Evolutionary conservation across 345 rosid genomes (phyloP).

Genomic region (Salix viminalis): DNA sequence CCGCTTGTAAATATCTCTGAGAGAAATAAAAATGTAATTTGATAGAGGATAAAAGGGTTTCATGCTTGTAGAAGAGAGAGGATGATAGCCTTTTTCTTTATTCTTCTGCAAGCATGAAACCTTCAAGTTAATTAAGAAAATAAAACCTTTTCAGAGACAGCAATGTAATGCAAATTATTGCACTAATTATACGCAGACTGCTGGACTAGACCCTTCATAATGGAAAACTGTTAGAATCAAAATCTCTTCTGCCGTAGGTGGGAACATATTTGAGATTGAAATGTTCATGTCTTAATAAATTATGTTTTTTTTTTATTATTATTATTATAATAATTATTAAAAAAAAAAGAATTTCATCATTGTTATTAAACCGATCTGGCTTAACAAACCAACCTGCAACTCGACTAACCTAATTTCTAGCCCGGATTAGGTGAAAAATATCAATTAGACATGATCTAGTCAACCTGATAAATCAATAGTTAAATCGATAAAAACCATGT

Average conservation of each 20-base stretch:
- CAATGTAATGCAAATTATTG: conserved; percentile 12
- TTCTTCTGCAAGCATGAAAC: conserved; percentile 1
- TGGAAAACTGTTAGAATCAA: too few relatives aligned
- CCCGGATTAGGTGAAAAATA: too few relatives aligned
- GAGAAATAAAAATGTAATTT: background rate
- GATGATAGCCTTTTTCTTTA: background rate
- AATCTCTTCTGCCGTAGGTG: too few relatives aligned
- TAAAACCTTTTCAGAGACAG: conserved; percentile 13
- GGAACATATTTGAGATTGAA: background rate
- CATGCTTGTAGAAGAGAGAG: background rate
- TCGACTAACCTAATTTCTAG: too few relatives aligned
- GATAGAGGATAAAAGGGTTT: background rate
- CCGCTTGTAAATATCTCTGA: background rate
- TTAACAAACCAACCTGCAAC: too few relatives aligned
- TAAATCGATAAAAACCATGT: too few relatives aligned
- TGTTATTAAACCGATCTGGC: too few relatives aligned
- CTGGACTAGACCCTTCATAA: background rate
- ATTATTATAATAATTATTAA: too few relatives aligned
- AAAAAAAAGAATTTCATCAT: too few relatives aligned
- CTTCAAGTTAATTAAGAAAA: background rate
- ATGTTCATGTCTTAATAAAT: background rate
- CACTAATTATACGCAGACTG: background rate
- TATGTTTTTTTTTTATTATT: too few relatives aligned
- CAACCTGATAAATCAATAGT: too few relatives aligned
- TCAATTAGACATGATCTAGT: too few relatives aligned